Evolutionary conservation across 2,329 filamentous ascomycete genomes (phyloP).

Genomic region (Arthrobotrys iridis): DNA sequence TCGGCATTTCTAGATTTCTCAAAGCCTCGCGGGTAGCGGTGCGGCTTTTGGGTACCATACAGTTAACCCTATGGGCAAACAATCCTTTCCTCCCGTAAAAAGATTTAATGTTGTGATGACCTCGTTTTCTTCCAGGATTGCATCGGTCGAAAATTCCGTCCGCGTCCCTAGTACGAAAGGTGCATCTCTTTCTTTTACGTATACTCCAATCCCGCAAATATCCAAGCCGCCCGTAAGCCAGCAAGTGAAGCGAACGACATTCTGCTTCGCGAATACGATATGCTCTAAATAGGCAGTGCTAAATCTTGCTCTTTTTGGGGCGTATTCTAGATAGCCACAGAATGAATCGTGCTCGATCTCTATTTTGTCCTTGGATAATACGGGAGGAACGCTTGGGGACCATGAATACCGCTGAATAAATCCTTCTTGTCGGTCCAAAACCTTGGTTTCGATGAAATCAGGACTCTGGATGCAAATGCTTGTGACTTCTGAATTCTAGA

Average conservation of each 20-base stretch:
- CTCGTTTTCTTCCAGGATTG: not conserved
- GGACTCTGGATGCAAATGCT: conserved; percentile 4
- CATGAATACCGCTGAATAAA: conserved; percentile 31
- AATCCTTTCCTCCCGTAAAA: not conserved
- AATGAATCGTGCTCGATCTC: conserved; percentile 8
- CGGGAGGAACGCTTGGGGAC: conserved; percentile 13
- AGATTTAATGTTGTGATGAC: not conserved
- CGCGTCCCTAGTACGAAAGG: not conserved
- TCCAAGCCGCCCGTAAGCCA: not conserved
- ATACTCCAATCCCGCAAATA: conserved; percentile 25
- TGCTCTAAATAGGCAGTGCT: not conserved
- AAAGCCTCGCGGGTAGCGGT: too few relatives aligned
- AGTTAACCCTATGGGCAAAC: not conserved
- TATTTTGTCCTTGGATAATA: not conserved
- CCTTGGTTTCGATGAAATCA: not conserved
- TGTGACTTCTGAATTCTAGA: conserved; percentile 18
- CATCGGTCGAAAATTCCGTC: conserved; percentile 13
- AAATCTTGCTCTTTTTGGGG: not conserved
- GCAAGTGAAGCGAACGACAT: not conserved
- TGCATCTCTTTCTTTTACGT: not conserved
- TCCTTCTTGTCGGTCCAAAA: conserved; percentile 11
- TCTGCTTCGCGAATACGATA: not conserved
- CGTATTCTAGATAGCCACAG: not conserved
- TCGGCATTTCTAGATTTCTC: not conserved
- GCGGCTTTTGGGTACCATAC: not conserved